Evolutionary conservation across 352 stramenopile species (phyloP), one percentile per base, ranked within the genome.

Genomic region (Blastocystis hominis): DNA sequence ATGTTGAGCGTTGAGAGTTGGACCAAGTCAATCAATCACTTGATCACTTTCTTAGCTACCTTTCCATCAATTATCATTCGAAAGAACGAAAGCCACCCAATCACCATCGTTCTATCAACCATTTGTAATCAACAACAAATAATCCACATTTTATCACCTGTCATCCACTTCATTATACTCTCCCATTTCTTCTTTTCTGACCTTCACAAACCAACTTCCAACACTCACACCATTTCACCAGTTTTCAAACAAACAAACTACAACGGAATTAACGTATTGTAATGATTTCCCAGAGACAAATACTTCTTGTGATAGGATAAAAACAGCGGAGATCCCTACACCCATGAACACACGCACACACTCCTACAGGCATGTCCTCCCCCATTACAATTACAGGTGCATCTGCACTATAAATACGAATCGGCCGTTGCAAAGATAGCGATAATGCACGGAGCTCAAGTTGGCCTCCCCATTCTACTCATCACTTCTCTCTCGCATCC

Each of bases 281-380:
- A 84, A 17, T 84, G 72, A 50, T 84, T 84, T 5, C 72, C 72
- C 17, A 84, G 34, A 38, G 72, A 62, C 13, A 84, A 34, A 62
- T 84, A 84, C 59, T 84, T 66, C 38, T 70, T 66, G 40, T 84
- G 72, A 34, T 70, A 84, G n/a, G 72, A 84, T 24, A 84, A 70
- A 17, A n/a, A 70, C 34, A 50, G 20, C 30, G 72, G 72, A 68
- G 24, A 20, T 20, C 38, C 34, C 64, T 76, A 76, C 1, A 76
- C 24, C 5, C 36, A 76, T 30, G 4, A 76, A 24, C 30, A 30
- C 34, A 17, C 2, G 2, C 3, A 76, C n/a, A 5, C 50, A 10
- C 6, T 6, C 30, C 24, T 55, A 76, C 64, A 1, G 7, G 6
- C 17, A 84, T 46, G 34, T 84, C 54, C 36, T 84, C 72, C 6